Conservation (phyloP, 129 eudicot genomes). For the Artemisia argyi region DNA sequence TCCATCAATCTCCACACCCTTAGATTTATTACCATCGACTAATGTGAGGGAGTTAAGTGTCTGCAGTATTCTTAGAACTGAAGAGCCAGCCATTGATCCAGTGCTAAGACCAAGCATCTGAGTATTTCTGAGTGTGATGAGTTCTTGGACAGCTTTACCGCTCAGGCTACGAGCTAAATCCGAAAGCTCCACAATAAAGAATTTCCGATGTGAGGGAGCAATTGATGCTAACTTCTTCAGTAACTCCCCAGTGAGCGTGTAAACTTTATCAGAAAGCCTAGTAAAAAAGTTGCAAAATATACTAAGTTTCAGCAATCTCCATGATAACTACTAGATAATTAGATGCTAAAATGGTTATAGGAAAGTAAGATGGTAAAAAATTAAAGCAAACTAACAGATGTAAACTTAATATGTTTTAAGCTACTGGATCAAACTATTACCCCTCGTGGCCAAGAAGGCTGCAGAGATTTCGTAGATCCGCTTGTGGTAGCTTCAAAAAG, state of each 20-base stretch:
- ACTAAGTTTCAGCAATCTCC: not conserved
- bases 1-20: not conserved
- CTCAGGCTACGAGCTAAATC: not conserved
- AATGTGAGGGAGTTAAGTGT: not conserved
- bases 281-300: not conserved
- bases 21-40: not conserved
- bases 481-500: not conserved
- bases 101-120: not conserved
- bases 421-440: not conserved
- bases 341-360: not conserved
- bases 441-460: conserved; percentile 5
- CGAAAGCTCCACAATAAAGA: conserved; percentile 1
- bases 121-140: not conserved
- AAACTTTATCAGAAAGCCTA: conserved; percentile 10
- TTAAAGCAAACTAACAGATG: no score
- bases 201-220: not conserved
- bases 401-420: not conserved
- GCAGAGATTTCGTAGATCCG: conserved; percentile 4
- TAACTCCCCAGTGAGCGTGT: not conserved
- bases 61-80: conserved; percentile 2
- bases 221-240: conserved; percentile 12
- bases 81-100: not conserved
- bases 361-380: no score
- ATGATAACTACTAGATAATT: not conserved
- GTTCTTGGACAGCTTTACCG: not conserved